Evolutionary conservation across 192 early-diverging fungal species (phyloP).

Genomic region (Borealophlyctis nickersoniae): DNA sequence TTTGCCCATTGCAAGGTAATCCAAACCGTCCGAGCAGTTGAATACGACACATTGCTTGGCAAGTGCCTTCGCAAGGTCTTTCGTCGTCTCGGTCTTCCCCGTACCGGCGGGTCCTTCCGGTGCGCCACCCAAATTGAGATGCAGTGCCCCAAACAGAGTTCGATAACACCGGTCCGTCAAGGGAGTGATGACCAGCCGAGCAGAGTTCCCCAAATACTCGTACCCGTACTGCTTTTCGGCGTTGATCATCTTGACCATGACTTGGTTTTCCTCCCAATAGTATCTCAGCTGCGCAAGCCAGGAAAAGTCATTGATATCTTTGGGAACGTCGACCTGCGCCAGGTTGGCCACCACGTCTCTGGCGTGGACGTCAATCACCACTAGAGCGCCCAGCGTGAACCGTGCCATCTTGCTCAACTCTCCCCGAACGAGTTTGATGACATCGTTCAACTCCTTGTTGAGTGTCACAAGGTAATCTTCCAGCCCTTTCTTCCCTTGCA

Average conservation of each 20-base stretch:
- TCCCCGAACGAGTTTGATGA: conserved; percentile 59
- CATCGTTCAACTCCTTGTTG: conserved; percentile 53
- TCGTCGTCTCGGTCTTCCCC: conserved; percentile 69
- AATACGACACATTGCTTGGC: conserved; percentile 71
- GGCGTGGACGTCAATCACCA: conserved; percentile 66
- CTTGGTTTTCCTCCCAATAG: conserved; percentile 59
- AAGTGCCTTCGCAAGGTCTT: conserved; percentile 63
- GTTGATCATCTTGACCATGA: conserved; percentile 63
- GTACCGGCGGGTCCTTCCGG: conserved; percentile 58
- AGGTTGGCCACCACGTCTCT: conserved; percentile 53
- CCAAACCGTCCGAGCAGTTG: conserved; percentile 67
- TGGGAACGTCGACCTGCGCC: conserved; percentile 32
- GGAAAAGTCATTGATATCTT: conserved; percentile 53
- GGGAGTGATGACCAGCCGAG: conserved; percentile 57
- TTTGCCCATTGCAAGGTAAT: conserved; percentile 66
- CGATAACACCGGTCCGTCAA: conserved; percentile 63
- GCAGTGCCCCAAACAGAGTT: conserved; percentile 59
- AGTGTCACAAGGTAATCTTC: conserved; percentile 43
- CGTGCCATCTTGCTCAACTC: conserved; percentile 59
- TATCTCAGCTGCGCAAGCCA: conserved; percentile 63
- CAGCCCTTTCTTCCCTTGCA: conserved; percentile 47
- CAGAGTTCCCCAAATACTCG: conserved; percentile 54
- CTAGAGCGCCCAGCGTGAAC: conserved; percentile 57
- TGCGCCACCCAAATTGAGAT: conserved; percentile 63
- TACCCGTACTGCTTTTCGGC: conserved; percentile 59